Evolutionary conservation across 1,139 yeast genomes (phyloP).

Genomic region (Keqinozyma sinolaborantium): DNA sequence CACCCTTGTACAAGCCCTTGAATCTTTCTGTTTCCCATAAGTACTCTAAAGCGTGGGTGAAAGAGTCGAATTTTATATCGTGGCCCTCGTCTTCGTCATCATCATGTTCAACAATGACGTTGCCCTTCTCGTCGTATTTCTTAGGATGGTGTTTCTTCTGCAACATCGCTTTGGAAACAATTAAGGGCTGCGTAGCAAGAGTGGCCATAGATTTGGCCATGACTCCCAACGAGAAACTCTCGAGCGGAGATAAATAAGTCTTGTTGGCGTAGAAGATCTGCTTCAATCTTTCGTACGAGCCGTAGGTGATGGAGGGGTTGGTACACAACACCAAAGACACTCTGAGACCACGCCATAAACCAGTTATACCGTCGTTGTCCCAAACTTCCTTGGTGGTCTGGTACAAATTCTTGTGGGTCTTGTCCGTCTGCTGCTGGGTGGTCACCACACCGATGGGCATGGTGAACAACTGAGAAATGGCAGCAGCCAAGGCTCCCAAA

Average conservation of each 20-base stretch:
- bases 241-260: conserved; percentile 54
- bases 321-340: conserved; percentile 76
- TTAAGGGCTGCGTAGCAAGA: conserved; percentile 76
- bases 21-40: conserved; percentile 42
- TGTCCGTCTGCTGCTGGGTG: conserved; percentile 76
- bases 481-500: conserved; percentile 85
- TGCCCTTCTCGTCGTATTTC: conserved; percentile 15
- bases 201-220: conserved; percentile 81
- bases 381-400: conserved; percentile 54
- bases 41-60: conserved; percentile 41
- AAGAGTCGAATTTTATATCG: conserved; percentile 35
- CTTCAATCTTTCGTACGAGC: conserved; percentile 72
- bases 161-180: conserved; percentile 78
- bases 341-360: conserved; percentile 83
- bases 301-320: conserved; percentile 87
- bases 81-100: conserved; percentile 20
- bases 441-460: conserved; percentile 82
- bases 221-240: conserved; percentile 74
- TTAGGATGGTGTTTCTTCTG: conserved; percentile 43
- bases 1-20: conserved; percentile 62
- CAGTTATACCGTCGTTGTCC: conserved; percentile 65
- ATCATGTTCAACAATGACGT: conserved; percentile 16
- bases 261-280: conserved; percentile 46
- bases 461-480: conserved; percentile 77
- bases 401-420: conserved; percentile 37